phyloP scores from a whole-genome alignment of 2,329 filamentous ascomycete species.

The Zarea fungicola region DNA sequence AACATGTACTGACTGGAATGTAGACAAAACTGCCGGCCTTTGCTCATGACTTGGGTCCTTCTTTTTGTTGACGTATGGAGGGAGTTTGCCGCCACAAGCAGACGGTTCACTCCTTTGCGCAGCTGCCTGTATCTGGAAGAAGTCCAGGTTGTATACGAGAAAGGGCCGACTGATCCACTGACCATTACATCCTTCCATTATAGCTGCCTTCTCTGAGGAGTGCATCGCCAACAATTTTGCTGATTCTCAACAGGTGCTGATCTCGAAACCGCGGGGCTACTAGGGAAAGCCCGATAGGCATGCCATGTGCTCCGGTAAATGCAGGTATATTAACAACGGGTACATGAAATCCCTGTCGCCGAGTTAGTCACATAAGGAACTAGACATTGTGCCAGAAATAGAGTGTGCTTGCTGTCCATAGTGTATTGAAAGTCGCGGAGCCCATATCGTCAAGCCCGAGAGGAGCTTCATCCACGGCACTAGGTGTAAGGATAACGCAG shows the following conservation, averaged over 20 bases:
- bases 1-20: no score
- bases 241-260: background rate
- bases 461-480: slow-evolving; percentile 52
- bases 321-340: slow-evolving; percentile 18
- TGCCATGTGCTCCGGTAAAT: slow-evolving; percentile 14
- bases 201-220: background rate
- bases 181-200: background rate
- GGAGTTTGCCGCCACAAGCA: no score
- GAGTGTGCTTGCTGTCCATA: slow-evolving; percentile 41
- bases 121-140: no score
- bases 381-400: background rate
- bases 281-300: slow-evolving; percentile 18
- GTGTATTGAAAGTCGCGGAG: slow-evolving; percentile 41
- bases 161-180: no score
- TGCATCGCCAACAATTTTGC: background rate
- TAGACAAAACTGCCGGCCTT: no score
- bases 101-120: no score
- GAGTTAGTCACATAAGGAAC: background rate
- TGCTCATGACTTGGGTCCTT: no score
- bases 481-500: slow-evolving; percentile 51
- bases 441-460: slow-evolving; percentile 45
- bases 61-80: no score
- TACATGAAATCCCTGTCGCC: slow-evolving; percentile 13
- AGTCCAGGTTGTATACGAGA: no score
- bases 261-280: slow-evolving; percentile 2